These are phyloP conservation scores for Dendrobium officinale DNA, from an alignment of 106 monocot genomes.

Conservation along the genomic window DNA sequence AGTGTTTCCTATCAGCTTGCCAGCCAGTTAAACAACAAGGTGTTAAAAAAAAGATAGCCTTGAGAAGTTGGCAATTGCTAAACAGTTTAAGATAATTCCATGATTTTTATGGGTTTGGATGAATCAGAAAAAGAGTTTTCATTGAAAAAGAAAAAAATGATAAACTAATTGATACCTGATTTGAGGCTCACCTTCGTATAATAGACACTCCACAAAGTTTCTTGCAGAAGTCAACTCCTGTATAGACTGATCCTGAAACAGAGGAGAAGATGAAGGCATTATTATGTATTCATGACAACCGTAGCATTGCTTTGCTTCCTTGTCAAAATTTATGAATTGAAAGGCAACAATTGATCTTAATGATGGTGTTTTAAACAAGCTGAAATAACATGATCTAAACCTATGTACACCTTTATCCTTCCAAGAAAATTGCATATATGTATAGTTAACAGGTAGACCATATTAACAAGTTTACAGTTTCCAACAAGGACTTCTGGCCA, in stretches of 20 bases:
- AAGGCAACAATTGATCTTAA: neutral
- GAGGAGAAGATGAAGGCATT: neutral
- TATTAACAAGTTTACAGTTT: neutral
- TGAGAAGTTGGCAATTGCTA: neutral
- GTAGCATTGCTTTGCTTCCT: neutral
- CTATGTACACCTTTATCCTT: neutral
- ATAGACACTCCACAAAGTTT: conserved; percentile 65
- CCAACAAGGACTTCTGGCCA: neutral
- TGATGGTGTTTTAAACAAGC: neutral
- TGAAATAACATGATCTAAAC: too few species aligned
- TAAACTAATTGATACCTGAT: conserved; percentile 17
- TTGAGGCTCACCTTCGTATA: conserved; percentile 63
- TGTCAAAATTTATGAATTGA: neutral
- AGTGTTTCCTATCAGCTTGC: too few species aligned
- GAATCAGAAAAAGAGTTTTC: neutral
- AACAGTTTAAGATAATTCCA: neutral
- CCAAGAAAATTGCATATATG: neutral
- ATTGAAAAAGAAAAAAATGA: neutral
- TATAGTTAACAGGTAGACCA: neutral
- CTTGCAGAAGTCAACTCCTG: conserved; percentile 68
- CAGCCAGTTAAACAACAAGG: neutral
- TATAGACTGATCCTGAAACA: conserved; percentile 54
- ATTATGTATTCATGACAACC: neutral
- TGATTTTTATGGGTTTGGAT: neutral
- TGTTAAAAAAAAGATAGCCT: neutral